These are phyloP conservation scores for Cymbopogon citratus DNA, from an alignment of 176 grass and related monocot genomes.

Conservation along the genomic window DNA sequence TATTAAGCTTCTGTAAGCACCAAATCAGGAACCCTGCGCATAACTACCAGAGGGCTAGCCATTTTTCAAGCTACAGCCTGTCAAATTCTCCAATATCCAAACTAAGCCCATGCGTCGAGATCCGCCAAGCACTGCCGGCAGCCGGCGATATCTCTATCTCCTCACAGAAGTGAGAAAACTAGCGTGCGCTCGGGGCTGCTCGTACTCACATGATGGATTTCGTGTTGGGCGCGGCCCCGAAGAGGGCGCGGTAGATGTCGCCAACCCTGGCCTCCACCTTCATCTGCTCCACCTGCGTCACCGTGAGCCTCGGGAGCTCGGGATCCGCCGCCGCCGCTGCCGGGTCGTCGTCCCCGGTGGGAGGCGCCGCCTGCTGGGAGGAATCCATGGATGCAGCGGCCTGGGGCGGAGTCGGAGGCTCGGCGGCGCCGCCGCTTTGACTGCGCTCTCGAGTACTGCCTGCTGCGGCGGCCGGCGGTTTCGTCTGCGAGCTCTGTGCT, in stretches of 20 bases:
- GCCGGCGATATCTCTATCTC: neutral
- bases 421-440: neutral
- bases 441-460: neutral
- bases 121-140: neutral
- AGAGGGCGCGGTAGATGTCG: constrained; percentile 66
- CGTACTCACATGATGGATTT: constrained; percentile 68
- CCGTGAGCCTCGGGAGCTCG: constrained; percentile 46
- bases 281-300: constrained; percentile 78
- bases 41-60: neutral
- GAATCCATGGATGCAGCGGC: constrained; percentile 34
- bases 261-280: constrained; percentile 58
- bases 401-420: neutral
- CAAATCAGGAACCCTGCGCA: neutral
- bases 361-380: constrained; percentile 10
- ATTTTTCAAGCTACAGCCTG: neutral
- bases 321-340: neutral
- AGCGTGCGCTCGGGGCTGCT: neutral
- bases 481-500: constrained; percentile 12
- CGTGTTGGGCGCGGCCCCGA: constrained; percentile 36
- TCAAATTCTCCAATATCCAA: neutral
- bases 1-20: neutral
- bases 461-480: constrained; percentile 14
- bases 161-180: neutral
- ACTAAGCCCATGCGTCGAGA: neutral
- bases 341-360: neutral